Evolutionary conservation across 2,329 filamentous ascomycete species (phyloP).

Genomic region (Juglanconis oblonga): DNA sequence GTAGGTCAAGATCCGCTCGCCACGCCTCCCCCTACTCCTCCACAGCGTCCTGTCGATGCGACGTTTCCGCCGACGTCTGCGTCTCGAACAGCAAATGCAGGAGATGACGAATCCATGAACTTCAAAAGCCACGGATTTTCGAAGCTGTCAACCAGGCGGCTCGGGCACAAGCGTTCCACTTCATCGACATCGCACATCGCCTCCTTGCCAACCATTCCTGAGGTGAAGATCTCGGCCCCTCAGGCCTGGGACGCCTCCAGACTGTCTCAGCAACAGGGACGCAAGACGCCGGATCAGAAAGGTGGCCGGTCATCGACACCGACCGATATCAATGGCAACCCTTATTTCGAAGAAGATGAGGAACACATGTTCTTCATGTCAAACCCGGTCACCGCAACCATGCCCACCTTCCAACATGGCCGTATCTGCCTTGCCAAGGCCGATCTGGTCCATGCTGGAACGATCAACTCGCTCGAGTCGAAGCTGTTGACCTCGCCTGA

Average conservation of each 20-base stretch:
- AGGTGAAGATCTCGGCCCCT: constrained; percentile 30
- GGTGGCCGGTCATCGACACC: not conserved
- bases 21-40: constrained; percentile 12
- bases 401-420: constrained; percentile 51
- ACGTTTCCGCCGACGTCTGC: not conserved
- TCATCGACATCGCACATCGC: constrained; percentile 19
- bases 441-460: constrained; percentile 30
- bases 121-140: not conserved
- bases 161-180: constrained; percentile 20
- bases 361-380: constrained; percentile 47
- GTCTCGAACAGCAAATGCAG: not conserved
- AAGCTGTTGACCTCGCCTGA: constrained; percentile 39
- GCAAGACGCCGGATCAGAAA: not conserved
- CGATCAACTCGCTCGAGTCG: constrained; percentile 21
- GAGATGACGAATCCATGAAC: constrained; percentile 5
- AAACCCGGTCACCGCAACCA: constrained; percentile 47
- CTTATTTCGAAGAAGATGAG: constrained; percentile 25
- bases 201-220: constrained; percentile 40
- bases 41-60: not conserved
- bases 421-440: constrained; percentile 50
- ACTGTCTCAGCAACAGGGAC: not conserved
- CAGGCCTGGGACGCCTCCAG: constrained; percentile 14
- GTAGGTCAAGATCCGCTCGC: constrained; percentile 15
- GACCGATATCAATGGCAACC: constrained; percentile 21
- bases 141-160: not conserved